Base-by-base conservation (phyloP, 345 rosid genomes). In the Rhodamnia argentea region DNA sequence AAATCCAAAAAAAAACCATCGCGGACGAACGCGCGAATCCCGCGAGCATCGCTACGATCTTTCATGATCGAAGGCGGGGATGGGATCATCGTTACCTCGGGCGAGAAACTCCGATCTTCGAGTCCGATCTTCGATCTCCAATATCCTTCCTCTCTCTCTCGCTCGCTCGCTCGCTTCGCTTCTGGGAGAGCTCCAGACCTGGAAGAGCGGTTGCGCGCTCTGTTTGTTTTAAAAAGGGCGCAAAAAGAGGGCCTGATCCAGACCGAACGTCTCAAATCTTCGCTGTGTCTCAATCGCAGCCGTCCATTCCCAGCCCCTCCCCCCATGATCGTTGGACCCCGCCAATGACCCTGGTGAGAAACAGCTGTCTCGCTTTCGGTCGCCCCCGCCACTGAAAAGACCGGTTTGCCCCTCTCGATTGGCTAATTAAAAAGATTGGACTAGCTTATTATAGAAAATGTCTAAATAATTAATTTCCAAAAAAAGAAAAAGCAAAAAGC, bases 301-400 rank as follows among this genome's bases (percentile, higher is more conserved):
- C 94, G 94, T 91, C 84, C 84, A 76, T 87, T 85, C 75, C 42
- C 29, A 5, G 18, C 42, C 20, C 40, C 87, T 64, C 90, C 87
- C 56, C 89, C 89, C 56, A 82, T 53, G 86, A 84, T 83, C 86
- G 85, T 83, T 82, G 90, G 93, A 87, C 83, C 60, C 86, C 84
- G 53, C 11, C 27, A 60, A 56, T 55, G 81, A 37, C 81, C 81
- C 81, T 32, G 47, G 81, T 70, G 81, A 64, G 26, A 83, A 83
- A 89, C 91, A 91, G 93, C 92, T 91, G 93, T 89, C 89, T 86
- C 64, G 22, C 91, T 90, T 89, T 84, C 89, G 87, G 85, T 60
- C 56, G 81, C 81, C 5, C 6, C 0, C 26, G 24, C 24, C 4
- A 3, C 0, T 3, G 7, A 2, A 70, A 70, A 70, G 47, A 70